A percentile compares a stretch with the other conserved stretches of the same genome.
Evolutionary conservation across 257 asterid species (phyloP).

Genomic region (Penstemon newberryi): DNA sequence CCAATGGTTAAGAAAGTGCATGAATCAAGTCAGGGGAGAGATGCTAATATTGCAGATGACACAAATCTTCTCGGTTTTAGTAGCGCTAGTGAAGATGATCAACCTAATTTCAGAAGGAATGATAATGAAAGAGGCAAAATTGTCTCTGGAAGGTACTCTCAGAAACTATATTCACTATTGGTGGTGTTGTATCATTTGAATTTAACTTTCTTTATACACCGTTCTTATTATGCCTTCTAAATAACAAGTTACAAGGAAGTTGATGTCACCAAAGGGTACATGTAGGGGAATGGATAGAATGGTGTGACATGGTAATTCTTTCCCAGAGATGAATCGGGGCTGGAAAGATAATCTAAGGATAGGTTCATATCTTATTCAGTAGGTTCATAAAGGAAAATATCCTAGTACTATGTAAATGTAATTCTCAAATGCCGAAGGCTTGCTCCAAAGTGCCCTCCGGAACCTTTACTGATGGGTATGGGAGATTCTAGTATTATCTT

Average conservation of each 20-base stretch:
- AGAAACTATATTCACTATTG: slow-evolving; percentile 21
- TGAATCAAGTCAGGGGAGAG: slow-evolving; percentile 28
- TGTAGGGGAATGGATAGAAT: neutral
- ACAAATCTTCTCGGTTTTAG: slow-evolving; percentile 32
- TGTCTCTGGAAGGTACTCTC: slow-evolving; percentile 39
- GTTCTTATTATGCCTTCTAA: slow-evolving; percentile 10
- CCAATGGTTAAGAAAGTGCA: slow-evolving; percentile 12
- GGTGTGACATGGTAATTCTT: neutral
- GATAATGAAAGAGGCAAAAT: slow-evolving; percentile 31
- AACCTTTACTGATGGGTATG: no score
- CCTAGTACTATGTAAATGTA: no score
- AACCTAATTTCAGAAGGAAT: slow-evolving; percentile 31
- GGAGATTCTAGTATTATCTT: no score
- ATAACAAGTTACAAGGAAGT: neutral
- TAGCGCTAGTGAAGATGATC: slow-evolving; percentile 38
- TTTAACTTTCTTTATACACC: neutral
- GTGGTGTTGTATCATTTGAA: neutral
- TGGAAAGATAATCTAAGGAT: no score
- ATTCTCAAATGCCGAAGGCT: no score
- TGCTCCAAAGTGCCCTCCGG: no score
- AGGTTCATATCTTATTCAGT: no score
- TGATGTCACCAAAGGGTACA: neutral
- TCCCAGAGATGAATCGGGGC: neutral
- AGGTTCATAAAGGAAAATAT: no score
- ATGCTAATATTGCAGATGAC: slow-evolving; percentile 25